Evolutionary conservation across 2,329 filamentous ascomycete species (phyloP), one percentile per base, ranked within the genome.

Genomic region (Geoglossum cookeanum): DNA sequence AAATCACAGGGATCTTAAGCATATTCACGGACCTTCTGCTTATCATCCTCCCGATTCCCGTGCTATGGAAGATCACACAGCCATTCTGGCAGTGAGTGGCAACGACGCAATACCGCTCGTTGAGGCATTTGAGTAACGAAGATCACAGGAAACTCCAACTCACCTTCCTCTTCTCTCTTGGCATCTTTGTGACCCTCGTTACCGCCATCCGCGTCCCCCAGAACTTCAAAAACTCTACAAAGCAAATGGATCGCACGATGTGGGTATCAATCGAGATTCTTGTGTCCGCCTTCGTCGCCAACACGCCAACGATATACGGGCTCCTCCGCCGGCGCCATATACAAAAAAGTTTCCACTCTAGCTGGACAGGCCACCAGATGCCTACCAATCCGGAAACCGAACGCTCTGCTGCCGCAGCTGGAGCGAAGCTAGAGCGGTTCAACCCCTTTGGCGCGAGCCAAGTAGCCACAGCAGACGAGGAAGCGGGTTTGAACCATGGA

Each of bases 251-350:
- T 49, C 65, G 70, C 15, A 68, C 68, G 3, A 68, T 67, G 1
- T 72, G 69, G 67, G 68, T 68, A 4, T 70, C 68, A 42, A 65
- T 65, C 3, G 71, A 72, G 58, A 64, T 71, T n/a, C 54, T 65
- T n/a, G 61, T 61, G 5, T 60, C 63, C 9, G 61, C 61, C 42
- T 64, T 65, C 44, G 69, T 72, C 4, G 70, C 71, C 22, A 72
- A 72, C 56, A 65, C 66, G 0, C 69, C 70, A 0, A 69, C 69
- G 0, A 58, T 72, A 8, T 70, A 68, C 57, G 67, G 65, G 64
- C n/a, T 33, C 7, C 15, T 33, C 4, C 29, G 30, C 6, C 30
- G 9, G 9, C 37, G 37, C 37, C 37, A 42, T 15, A 13, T 13
- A 4, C 37, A 42, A 13, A 42, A 42, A 15, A 42, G 37, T 15